phyloP scores from a whole-genome alignment of 805 yeast genomes.

The Kodamaea sagamina region DNA sequence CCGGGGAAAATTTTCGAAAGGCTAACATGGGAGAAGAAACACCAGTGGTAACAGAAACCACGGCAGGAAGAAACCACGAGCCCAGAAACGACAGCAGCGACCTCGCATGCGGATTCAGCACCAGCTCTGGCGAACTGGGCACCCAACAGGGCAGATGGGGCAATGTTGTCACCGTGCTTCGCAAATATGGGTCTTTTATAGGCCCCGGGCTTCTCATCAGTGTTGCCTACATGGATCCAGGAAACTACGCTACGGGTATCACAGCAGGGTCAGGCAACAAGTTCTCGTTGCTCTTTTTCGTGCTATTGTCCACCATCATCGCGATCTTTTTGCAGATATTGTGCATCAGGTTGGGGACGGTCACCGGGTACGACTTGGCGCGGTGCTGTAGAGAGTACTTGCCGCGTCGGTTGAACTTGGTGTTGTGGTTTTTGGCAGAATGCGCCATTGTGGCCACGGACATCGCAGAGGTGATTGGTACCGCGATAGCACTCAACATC shows the following conservation, averaged over 20 bases:
- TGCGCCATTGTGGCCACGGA: slow-evolving; percentile 53
- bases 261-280: slow-evolving; percentile 49
- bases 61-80: too few relatives aligned
- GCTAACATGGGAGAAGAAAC: slow-evolving; percentile 1
- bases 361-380: slow-evolving; percentile 51
- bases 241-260: slow-evolving; percentile 51
- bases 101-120: background rate
- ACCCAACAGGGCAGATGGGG: background rate
- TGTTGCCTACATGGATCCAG: slow-evolving; percentile 57
- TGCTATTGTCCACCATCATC: slow-evolving; percentile 44
- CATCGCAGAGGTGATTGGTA: slow-evolving; percentile 55
- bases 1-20: too few relatives aligned
- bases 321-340: slow-evolving; percentile 49
- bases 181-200: slow-evolving; percentile 42
- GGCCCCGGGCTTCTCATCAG: slow-evolving; percentile 53
- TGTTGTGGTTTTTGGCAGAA: slow-evolving; percentile 47
- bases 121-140: background rate
- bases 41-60: background rate
- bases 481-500: slow-evolving; percentile 52
- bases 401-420: slow-evolving; percentile 41
- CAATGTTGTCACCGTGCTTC: slow-evolving; percentile 8
- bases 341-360: slow-evolving; percentile 50
- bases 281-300: slow-evolving; percentile 45
- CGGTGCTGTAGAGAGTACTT: slow-evolving; percentile 43
- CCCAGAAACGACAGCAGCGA: background rate